Evolutionary conservation across 108 stramenopile species (phyloP).

Genomic region (Cylindrotheca fusiformis): DNA sequence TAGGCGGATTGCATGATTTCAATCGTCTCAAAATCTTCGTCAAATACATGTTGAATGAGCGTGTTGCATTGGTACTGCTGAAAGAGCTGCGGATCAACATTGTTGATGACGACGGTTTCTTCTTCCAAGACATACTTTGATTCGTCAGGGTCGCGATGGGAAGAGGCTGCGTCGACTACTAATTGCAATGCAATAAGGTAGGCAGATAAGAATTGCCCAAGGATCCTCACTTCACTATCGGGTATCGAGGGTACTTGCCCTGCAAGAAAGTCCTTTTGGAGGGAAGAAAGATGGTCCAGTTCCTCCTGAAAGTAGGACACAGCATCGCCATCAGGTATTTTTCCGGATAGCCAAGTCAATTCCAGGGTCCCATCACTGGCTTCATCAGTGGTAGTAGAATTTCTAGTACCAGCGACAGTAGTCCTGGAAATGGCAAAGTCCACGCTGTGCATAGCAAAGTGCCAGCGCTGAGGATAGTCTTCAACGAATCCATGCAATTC

Average conservation of each 20-base stretch:
- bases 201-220: neutral
- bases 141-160: neutral
- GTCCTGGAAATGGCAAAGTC: neutral
- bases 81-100: neutral
- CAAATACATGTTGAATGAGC: neutral
- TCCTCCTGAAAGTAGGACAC: neutral
- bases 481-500: conserved; percentile 63
- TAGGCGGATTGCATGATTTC: conserved; percentile 19
- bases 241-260: neutral
- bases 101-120: neutral
- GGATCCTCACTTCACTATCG: neutral
- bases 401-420: too few species aligned
- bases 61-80: neutral
- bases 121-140: neutral
- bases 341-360: neutral
- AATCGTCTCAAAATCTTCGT: neutral
- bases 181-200: neutral
- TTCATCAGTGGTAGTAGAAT: too few species aligned
- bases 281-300: neutral
- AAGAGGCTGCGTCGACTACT: neutral
- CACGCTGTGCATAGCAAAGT: conserved; percentile 10
- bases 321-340: neutral
- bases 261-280: neutral
- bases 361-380: neutral
- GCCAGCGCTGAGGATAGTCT: conserved; percentile 59